phyloP scores from a whole-genome alignment of 108 stramenopile genomes.

The Skeletonema potamos region DNA sequence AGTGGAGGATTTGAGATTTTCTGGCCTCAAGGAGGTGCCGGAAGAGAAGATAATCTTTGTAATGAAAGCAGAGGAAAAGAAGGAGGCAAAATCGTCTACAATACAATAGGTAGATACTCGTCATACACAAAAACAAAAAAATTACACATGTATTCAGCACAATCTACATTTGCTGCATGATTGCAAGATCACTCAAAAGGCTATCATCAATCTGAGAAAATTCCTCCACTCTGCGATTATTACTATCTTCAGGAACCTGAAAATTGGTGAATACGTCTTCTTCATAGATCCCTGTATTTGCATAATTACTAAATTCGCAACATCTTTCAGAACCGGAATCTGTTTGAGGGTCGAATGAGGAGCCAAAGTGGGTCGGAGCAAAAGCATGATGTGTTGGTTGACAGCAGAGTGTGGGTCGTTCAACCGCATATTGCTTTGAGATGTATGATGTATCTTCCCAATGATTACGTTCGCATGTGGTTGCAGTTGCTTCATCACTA shows the following conservation, averaged over 20 bases:
- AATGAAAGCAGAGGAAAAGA: slow-evolving; percentile 15
- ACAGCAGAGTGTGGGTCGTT: background rate
- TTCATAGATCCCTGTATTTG: background rate
- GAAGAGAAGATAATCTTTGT: slow-evolving; percentile 27
- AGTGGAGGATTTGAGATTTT: slow-evolving; percentile 33
- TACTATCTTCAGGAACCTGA: background rate
- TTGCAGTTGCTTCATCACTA: background rate
- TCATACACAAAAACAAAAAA: background rate
- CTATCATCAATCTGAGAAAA: background rate
- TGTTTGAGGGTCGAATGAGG: background rate
- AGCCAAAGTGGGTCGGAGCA: background rate
- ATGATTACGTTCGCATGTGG: background rate
- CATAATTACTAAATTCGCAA: background rate
- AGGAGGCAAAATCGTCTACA: background rate
- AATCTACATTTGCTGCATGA: background rate
- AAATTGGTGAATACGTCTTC: background rate
- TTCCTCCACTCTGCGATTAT: background rate
- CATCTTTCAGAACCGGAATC: background rate
- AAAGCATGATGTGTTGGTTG: background rate
- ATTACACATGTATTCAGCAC: background rate
- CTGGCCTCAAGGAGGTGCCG: slow-evolving; percentile 13
- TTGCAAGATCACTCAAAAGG: background rate
- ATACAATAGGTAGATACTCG: background rate
- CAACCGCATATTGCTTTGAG: background rate
- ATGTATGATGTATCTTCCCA: background rate